phyloP scores from a whole-genome alignment of 2,329 filamentous ascomycete genomes.

The Hymenotorrendiella dingleyae region DNA sequence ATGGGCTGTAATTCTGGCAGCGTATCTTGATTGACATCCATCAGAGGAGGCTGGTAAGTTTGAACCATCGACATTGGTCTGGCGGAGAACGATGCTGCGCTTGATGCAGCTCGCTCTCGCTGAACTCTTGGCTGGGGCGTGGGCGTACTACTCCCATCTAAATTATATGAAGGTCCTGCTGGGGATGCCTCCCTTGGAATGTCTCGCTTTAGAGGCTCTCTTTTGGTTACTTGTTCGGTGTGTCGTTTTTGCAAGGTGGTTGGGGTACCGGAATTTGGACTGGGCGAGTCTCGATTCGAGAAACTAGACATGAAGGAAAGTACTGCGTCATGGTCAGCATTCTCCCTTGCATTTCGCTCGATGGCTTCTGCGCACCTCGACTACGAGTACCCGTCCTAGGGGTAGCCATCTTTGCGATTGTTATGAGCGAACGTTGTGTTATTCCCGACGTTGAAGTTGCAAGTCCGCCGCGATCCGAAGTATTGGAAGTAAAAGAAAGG shows the following conservation, averaged over 20 bases:
- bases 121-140: slow-evolving; percentile 31
- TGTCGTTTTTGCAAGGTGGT: slow-evolving; percentile 5
- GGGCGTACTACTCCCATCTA: slow-evolving; percentile 15
- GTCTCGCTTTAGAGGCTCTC: slow-evolving; percentile 35
- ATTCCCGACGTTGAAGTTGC: slow-evolving; percentile 1
- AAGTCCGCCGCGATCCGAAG: slow-evolving; percentile 21
- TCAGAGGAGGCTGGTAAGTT: slow-evolving; percentile 76
- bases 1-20: slow-evolving; percentile 91
- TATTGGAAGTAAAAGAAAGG: too few species aligned
- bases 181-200: slow-evolving; percentile 8
- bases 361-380: slow-evolving; percentile 27
- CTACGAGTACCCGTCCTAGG: slow-evolving; percentile 30
- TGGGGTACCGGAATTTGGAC: slow-evolving; percentile 28
- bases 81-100: too few species aligned
- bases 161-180: slow-evolving; percentile 10
- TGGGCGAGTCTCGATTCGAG: slow-evolving; percentile 42
- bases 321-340: slow-evolving; percentile 46
- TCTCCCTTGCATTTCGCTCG: not conserved
- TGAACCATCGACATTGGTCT: slow-evolving; percentile 82
- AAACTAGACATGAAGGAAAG: slow-evolving; percentile 84
- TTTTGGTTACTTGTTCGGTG: slow-evolving; percentile 14
- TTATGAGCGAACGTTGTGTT: slow-evolving; percentile 17
- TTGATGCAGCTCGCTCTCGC: slow-evolving; percentile 39
- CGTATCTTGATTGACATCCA: slow-evolving; percentile 80
- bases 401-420: not conserved